phyloP scores from a whole-genome alignment of 2,329 filamentous ascomycete species.

The Colletotrichum tropicicola region DNA sequence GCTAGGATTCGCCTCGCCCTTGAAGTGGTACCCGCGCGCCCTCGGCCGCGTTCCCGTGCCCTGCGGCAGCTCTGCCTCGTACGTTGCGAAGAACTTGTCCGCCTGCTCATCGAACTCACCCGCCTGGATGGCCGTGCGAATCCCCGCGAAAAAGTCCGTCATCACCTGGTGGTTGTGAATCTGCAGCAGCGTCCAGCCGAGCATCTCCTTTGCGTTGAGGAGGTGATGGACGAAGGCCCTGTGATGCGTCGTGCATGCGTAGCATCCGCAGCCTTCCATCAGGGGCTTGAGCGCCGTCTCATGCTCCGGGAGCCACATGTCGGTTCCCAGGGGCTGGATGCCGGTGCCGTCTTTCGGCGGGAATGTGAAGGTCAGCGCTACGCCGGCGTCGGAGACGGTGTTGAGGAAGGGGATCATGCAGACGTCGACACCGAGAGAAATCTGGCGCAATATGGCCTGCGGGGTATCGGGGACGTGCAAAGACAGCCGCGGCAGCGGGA shows the following conservation, averaged over 20 bases:
- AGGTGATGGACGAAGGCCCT: constrained; percentile 89
- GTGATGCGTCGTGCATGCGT: constrained; percentile 85
- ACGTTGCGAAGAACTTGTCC: constrained; percentile 57
- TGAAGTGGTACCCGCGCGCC: constrained; percentile 84
- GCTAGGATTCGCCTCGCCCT: constrained; percentile 70
- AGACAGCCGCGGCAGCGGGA: constrained; percentile 75
- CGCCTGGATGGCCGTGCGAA: constrained; percentile 72
- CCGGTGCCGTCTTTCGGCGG: constrained; percentile 38
- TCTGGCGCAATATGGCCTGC: constrained; percentile 78
- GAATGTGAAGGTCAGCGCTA: constrained; percentile 84
- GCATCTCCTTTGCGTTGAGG: constrained; percentile 92
- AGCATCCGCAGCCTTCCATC: constrained; percentile 74
- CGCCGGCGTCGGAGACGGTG: constrained; percentile 80
- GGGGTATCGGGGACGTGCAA: constrained; percentile 76
- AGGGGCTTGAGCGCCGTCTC: constrained; percentile 72
- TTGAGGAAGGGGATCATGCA: constrained; percentile 81
- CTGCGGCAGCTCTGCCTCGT: constrained; percentile 76
- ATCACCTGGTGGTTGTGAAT: constrained; percentile 87
- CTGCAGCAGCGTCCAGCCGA: constrained; percentile 92
- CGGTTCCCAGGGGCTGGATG: constrained; percentile 69
- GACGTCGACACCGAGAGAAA: constrained; percentile 82
- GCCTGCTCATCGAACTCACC: constrained; percentile 66
- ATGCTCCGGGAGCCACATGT: constrained; percentile 78
- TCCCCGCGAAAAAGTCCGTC: constrained; percentile 74
- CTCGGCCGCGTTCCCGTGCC: constrained; percentile 82